Evolutionary conservation across 2,329 filamentous ascomycete species (phyloP), one percentile per base, ranked within the genome.

Genomic region (Trichoderma gracile): DNA sequence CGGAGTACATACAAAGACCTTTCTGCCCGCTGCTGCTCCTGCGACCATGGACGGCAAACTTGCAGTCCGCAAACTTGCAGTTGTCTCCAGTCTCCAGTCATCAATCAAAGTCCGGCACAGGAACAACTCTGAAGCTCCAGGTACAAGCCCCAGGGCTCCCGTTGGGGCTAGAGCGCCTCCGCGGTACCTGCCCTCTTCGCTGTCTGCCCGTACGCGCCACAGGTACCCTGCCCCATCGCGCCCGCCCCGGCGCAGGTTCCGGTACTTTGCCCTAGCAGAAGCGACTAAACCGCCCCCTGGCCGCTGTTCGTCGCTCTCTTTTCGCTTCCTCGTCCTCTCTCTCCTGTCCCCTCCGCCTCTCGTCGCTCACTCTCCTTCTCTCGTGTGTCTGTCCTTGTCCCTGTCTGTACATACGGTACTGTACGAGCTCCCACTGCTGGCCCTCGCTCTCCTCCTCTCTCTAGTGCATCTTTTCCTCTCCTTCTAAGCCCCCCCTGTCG

Each of bases 341-440:
- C 66, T 68, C 71, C 68, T 69, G 71, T 71, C 69, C 72, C 69
- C 69, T 71, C 73, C 74, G 74, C 74, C 73, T 74, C 73, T 71
- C 75, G 70, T 74, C 67, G 63, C 68, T 68, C 30, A 9, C 30
- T 9, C 30, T 30, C 30, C 9, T 9, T 30, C 8, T 9, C 7
- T 30, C 8, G 30, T 30, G 30, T 30, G 30, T 30, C 30, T 30
- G 30, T 30, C 30, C 30, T 30, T 30, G 30, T 30, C 30, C 30
- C 27, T n/a, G n/a, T 5, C 30, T 30, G 30, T 30, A 30, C 30
- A 8, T 52, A 25, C 67, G 30, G 23, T 50, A 50, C 69, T 71
- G 40, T 55, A 54, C 59, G 52, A 54, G 49, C 59, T 54, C n/a
- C 47, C 47, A 12, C 27, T 47, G 69, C 69, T 69, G 68, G 69